phyloP scores from a whole-genome alignment of 1,284 basidiomycete genomes.

The Fistulinella cinereoalba region DNA sequence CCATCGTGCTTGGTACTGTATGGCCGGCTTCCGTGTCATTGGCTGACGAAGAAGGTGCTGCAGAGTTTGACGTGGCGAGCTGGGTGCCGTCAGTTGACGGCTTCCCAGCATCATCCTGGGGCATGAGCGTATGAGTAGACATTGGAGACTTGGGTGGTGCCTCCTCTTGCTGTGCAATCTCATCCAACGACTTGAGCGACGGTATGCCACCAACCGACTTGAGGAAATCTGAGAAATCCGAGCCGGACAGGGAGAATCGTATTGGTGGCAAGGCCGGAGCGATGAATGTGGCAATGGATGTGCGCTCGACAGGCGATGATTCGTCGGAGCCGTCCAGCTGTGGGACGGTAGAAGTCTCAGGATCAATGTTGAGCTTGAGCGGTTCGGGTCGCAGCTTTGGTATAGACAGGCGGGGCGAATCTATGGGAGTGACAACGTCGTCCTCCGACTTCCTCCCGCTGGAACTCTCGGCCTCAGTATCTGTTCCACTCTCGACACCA shows the following conservation, averaged over 20 bases:
- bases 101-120: slow-evolving; percentile 32
- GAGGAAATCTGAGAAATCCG: slow-evolving; percentile 74
- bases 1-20: slow-evolving; percentile 10
- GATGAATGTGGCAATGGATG: slow-evolving; percentile 71
- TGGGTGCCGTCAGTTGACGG: not conserved
- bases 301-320: slow-evolving; percentile 55
- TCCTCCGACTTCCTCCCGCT: slow-evolving; percentile 34
- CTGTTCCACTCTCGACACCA: slow-evolving; percentile 69
- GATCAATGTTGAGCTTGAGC: slow-evolving; percentile 21
- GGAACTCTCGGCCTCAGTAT: slow-evolving; percentile 58
- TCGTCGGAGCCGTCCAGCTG: slow-evolving; percentile 44
- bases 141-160: slow-evolving; percentile 17
- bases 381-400: slow-evolving; percentile 41
- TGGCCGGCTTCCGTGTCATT: slow-evolving; percentile 12
- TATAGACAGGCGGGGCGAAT: slow-evolving; percentile 46
- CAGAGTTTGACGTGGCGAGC: not conserved
- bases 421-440: slow-evolving; percentile 22
- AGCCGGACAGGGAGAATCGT: slow-evolving; percentile 75
- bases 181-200: slow-evolving; percentile 43
- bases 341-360: slow-evolving; percentile 25
- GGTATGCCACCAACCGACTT: slow-evolving; percentile 49
- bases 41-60: not conserved
- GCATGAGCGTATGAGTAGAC: slow-evolving; percentile 28
- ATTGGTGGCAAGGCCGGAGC: slow-evolving; percentile 79
- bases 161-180: slow-evolving; percentile 38